phyloP scores from a whole-genome alignment of 495 filamentous ascomycete species.

The Daldinia childiae region DNA sequence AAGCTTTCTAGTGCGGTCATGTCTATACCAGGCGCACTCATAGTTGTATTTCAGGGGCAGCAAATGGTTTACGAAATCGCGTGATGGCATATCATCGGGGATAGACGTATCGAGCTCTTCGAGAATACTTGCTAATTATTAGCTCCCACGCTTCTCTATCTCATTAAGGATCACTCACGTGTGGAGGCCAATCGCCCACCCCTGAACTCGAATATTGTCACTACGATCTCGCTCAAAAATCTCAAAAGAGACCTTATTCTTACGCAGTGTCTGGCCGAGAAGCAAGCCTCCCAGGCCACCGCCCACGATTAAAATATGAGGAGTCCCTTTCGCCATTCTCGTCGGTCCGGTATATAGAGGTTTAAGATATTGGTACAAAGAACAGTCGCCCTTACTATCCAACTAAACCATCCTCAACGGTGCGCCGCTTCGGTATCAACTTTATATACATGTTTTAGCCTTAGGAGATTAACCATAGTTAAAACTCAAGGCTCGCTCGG shows the following conservation, averaged over 20 bases:
- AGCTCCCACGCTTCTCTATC: not conserved
- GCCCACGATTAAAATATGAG: constrained; percentile 57
- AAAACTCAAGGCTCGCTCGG: not conserved
- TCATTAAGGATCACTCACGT: constrained; percentile 14
- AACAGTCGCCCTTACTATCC: not conserved
- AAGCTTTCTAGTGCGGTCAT: constrained; percentile 30
- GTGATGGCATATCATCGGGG: constrained; percentile 48
- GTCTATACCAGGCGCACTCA: constrained; percentile 41
- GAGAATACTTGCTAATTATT: constrained; percentile 35
- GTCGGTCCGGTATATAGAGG: not conserved
- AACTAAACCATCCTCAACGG: not conserved
- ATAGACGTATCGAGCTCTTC: constrained; percentile 49
- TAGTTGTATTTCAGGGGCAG: constrained; percentile 38
- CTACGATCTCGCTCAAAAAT: constrained; percentile 60
- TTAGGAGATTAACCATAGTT: not conserved
- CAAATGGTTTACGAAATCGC: constrained; percentile 50
- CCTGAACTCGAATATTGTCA: constrained; percentile 47
- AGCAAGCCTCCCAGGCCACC: constrained; percentile 64
- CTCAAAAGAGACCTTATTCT: constrained; percentile 60
- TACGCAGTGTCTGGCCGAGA: constrained; percentile 63
- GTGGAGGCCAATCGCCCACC: constrained; percentile 52
- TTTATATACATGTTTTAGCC: constrained; percentile 14
- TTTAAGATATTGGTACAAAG: not conserved
- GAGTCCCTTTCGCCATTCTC: constrained; percentile 25
- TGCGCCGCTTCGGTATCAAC: not conserved